Conservation (phyloP, 176 grass and related monocot species). For the Luzula sylvatica region DNA sequence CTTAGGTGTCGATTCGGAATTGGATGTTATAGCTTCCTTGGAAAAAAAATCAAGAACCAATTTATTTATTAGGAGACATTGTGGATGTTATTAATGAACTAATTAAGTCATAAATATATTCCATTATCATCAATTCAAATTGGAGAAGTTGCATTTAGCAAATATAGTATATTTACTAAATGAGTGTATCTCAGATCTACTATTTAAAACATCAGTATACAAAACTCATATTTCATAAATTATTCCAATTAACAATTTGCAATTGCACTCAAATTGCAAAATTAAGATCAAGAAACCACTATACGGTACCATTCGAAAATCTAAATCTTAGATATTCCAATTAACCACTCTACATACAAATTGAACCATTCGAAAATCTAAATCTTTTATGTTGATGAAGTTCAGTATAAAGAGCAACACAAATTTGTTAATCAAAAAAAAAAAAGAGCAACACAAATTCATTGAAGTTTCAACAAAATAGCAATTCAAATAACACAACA, state of each 20-base stretch:
- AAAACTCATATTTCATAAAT: conserved; percentile 15
- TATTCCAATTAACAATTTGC: too few species aligned
- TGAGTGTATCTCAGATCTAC: too few species aligned
- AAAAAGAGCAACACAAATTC: too few species aligned
- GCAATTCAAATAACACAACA: not conserved
- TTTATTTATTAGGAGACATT: too few species aligned
- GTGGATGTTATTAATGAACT: too few species aligned
- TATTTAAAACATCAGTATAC: too few species aligned
- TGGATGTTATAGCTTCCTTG: conserved; percentile 68
- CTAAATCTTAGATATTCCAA: too few species aligned
- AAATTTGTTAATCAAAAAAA: too few species aligned
- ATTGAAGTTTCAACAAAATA: conserved; percentile 5
- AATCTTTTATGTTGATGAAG: conserved; percentile 2
- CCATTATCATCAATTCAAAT: too few species aligned
- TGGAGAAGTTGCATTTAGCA: too few species aligned
- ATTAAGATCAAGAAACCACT: conserved; percentile 16
- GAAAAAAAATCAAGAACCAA: conserved; percentile 2
- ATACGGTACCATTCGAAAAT: not conserved
- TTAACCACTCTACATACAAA: not conserved
- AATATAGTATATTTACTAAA: too few species aligned
- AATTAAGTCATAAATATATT: too few species aligned
- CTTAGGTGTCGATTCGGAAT: conserved; percentile 46
- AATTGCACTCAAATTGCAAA: conserved; percentile 6
- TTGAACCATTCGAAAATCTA: not conserved
- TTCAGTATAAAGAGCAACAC: not conserved